These are phyloP conservation scores for Mucuna pruriens DNA, from an alignment of 306 rosid species.

Conservation along the genomic window DNA sequence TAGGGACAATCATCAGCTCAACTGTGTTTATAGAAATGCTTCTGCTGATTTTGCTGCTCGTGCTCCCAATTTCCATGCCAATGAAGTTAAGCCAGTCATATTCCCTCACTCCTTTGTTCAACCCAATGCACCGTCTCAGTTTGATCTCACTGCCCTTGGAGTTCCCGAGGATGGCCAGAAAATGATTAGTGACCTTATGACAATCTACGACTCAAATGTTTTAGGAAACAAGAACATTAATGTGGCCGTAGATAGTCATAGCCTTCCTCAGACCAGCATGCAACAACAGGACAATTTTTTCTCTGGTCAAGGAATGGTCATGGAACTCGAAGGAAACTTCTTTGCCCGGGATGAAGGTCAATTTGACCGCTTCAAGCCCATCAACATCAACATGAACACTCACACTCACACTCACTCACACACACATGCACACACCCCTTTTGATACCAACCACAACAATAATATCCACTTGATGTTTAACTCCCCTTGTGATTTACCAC, in stretches of 20 bases:
- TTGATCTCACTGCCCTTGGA: constrained; percentile 54
- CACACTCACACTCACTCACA: too few species aligned
- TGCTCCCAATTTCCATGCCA: constrained; percentile 50
- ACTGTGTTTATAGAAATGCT: constrained; percentile 44
- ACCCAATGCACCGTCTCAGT: constrained; percentile 54
- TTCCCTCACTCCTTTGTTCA: constrained; percentile 55
- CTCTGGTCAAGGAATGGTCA: constrained; percentile 50
- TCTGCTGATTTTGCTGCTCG: constrained; percentile 43
- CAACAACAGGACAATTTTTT: constrained; percentile 53
- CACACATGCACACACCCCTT: too few species aligned
- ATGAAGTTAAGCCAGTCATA: constrained; percentile 64
- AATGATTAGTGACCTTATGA: constrained; percentile 63
- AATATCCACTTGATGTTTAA: constrained; percentile 54
- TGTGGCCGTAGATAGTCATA: constrained; percentile 44
- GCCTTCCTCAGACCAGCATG: constrained; percentile 44
- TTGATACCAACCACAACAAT: constrained; percentile 51
- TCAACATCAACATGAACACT: constrained; percentile 23
- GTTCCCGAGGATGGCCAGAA: constrained; percentile 69
- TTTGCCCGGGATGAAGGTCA: constrained; percentile 54
- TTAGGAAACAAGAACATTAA: constrained; percentile 46
- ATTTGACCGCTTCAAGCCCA: constrained; percentile 57
- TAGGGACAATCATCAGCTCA: constrained; percentile 72
- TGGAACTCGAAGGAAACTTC: constrained; percentile 57
- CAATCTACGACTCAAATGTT: constrained; percentile 54
- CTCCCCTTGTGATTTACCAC: constrained; percentile 57